Base-by-base conservation (phyloP, 805 yeast species). In the Metschnikowia picachoensis region DNA sequence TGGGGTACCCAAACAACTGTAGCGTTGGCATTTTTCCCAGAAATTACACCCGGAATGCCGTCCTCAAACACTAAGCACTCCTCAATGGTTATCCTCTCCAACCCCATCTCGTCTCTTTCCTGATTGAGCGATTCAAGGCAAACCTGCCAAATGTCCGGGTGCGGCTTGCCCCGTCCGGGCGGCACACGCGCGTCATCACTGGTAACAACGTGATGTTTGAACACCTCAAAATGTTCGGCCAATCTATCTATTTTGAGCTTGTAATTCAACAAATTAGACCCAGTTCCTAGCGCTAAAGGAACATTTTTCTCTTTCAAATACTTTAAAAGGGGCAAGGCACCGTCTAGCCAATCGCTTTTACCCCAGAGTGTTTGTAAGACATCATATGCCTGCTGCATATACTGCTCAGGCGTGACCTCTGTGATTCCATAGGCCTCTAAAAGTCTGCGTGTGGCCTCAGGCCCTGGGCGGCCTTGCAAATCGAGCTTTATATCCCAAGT, bases 1-100 rank as follows among this genome's bases (percentile, higher is more conserved):
- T 92, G 92, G 9, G 99, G 98, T 12, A 91, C 85, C 99, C 98
- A 94, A 39, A 92, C 77, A n/a, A 92, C 96, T 44, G 74, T 76
- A 12, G 88, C 86, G 10, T 90, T 91, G 31, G 96, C 89, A 14
- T 86, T 82, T 46, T 76, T 77, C 12, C 96, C 99, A 3, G 96
- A 84, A 14, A 71, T 60, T 17, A 92, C 92, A 3, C 99, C 99
- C 0, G 96, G 91, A 37, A 90, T 72, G 3, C 97, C 98, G 66
- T 94, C 99, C 70, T 94, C 99, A 65, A 94, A 94, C 2, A 94
- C 85, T 30, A 94, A 64, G 58, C 95, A 87, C 58, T 94, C 96
- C 30, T 80, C 82, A 4, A 92, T 85, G 44, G 62, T 58, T 49
- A 92, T 85, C 31, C 67, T 68, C 1, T 62, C 71, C 25, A 68